Evolutionary conservation across 2,329 filamentous ascomycete species (phyloP).

Genomic region (Colletotrichum australisinense): DNA sequence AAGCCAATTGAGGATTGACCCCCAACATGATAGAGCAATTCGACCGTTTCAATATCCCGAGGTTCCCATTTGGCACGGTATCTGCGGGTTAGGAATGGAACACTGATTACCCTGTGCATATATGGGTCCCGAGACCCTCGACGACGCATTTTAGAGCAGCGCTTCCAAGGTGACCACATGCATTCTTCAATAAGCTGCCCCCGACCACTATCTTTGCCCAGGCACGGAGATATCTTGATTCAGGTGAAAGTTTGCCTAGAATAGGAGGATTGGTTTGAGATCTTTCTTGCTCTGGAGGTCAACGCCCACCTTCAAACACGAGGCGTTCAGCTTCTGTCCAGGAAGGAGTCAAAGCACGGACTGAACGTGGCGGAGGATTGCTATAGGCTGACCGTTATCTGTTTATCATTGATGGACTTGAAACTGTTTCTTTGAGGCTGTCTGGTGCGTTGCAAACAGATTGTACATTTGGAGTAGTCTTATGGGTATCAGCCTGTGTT

Average conservation of each 20-base stretch:
- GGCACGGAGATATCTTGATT: not conserved
- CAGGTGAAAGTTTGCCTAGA: conserved; percentile 8
- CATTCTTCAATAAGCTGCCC: conserved; percentile 1
- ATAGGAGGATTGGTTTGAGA: conserved; percentile 3
- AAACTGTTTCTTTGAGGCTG: conserved; percentile 12
- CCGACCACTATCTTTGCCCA: not conserved
- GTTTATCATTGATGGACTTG: conserved; percentile 18
- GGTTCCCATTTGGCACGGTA: not conserved
- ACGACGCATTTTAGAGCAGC: conserved; percentile 2
- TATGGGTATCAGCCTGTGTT: not conserved
- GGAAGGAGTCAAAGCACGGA: conserved; percentile 18
- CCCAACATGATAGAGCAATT: not conserved
- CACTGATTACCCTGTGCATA: not conserved
- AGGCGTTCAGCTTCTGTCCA: conserved; percentile 16
- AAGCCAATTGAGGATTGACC: not conserved
- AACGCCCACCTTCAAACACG: conserved; percentile 17
- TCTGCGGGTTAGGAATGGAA: conserved; percentile 26
- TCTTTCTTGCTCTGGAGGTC: conserved; percentile 8
- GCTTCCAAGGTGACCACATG: not conserved
- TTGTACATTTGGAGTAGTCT: not conserved
- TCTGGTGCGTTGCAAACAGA: not conserved
- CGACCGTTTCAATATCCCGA: not conserved
- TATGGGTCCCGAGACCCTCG: not conserved
- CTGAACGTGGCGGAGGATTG: conserved; percentile 28
- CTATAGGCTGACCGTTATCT: conserved; percentile 11